Evolutionary conservation across 2,329 filamentous ascomycete genomes (phyloP), one percentile per base, ranked within the genome.

Genomic region (Curvularia spicifera): DNA sequence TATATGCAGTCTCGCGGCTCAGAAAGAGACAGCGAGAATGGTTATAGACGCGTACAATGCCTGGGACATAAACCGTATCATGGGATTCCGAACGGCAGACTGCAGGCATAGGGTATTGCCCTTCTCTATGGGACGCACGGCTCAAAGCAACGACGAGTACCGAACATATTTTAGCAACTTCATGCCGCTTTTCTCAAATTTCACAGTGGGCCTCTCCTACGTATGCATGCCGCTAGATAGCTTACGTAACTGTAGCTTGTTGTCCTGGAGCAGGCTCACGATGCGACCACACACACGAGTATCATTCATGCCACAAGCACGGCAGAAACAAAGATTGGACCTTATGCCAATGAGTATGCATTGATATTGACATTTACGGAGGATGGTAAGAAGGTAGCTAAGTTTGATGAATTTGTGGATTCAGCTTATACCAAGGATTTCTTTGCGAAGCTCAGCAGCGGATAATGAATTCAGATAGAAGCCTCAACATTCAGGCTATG

Each of bases 31-130:
- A 33, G 31, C 56, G 8, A 39, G 43, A 51, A 33, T 37, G n/a
- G 43, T 57, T 49, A 8, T 57, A 24, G 55, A 48, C 31, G 55
- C 43, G 4, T 57, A 53, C 50, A 53, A 57, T 28, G 55, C 49
- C 5, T 57, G 55, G 55, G 55, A 57, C 28, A 37, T 57, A 1
- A 43, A 53, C 4, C 24, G 33, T 13, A 54, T 58, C 37, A 13
- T 58, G 13, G 56, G 29, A 22, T 54, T 28, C 31, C 56, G 56
- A 26, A 6, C 51, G 5, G 50, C 56, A 42, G 46, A 58, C 24
- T 58, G 56, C 40, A 44, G 31, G 31, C 46, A 47, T 12, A 51
- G 39, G 33, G 56, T 54, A 7, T 31, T 58, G 2, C 56, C 56
- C 8, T 39, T 45, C 2, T 58, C 56, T n/a, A 26, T 58, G 56